Percentiles rank a stretch among this genome's conserved stretches.
Conservation (phyloP, 2,329 filamentous ascomycete species). For the Chrysosporium keratinophilum region DNA sequence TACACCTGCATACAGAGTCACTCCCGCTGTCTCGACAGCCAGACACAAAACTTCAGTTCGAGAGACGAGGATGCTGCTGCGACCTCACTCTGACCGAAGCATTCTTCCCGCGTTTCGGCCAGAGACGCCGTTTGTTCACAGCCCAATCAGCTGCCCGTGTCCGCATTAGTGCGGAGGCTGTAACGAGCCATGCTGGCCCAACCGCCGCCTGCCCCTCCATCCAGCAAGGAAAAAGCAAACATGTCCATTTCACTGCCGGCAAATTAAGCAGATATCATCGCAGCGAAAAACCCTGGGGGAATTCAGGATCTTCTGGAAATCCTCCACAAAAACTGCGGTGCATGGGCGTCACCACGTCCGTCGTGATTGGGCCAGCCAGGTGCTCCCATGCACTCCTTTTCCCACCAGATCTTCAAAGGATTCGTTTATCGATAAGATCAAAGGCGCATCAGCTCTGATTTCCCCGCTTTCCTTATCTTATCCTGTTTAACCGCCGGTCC, state of each 20-base stretch:
- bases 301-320: slow-evolving; percentile 5
- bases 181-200: slow-evolving; percentile 10
- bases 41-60: too few species aligned
- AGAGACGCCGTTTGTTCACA: background rate
- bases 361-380: background rate
- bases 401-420: background rate
- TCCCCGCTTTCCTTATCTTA: slow-evolving; percentile 2
- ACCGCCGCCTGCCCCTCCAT: background rate
- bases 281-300: background rate
- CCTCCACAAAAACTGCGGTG: background rate
- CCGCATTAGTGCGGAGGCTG: slow-evolving; percentile 3
- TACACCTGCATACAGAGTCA: too few species aligned
- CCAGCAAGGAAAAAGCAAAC: slow-evolving; percentile 5
- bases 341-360: background rate
- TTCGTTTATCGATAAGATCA: background rate
- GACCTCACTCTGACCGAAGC: too few species aligned
- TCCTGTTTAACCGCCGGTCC: background rate
- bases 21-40: too few species aligned
- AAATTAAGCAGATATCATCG: background rate
- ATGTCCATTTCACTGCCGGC: background rate
- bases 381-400: background rate
- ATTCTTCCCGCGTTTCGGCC: background rate
- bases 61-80: too few species aligned
- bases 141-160: slow-evolving; percentile 5
- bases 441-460: background rate